These are phyloP conservation scores for Apiospora rasikravindrae DNA, from an alignment of 2,329 filamentous ascomycete genomes.

Conservation along the genomic window DNA sequence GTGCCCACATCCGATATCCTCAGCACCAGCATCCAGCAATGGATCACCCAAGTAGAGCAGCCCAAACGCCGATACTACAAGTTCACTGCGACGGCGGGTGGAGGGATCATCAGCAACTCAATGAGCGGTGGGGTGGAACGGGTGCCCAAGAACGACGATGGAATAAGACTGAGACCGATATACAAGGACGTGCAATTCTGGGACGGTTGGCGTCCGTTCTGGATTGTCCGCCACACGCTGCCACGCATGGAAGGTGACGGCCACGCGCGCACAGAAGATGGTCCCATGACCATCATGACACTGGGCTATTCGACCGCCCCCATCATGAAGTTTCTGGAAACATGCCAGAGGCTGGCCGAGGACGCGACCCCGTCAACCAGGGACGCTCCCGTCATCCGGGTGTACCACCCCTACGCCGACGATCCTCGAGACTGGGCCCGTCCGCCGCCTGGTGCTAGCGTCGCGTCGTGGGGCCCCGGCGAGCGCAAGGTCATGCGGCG, in stretches of 20 bases:
- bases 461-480: not conserved
- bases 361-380: not conserved
- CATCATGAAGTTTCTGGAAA: not conserved
- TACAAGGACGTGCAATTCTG: not conserved
- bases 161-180: not conserved
- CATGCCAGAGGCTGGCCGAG: not conserved
- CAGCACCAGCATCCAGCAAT: not conserved
- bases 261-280: too few species aligned
- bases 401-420: not conserved
- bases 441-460: not conserved
- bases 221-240: not conserved
- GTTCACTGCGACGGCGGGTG: not conserved
- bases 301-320: not conserved
- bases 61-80: not conserved
- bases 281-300: not conserved
- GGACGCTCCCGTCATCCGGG: too few species aligned
- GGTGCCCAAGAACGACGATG: not conserved
- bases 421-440: too few species aligned
- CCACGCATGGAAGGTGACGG: not conserved
- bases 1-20: not conserved
- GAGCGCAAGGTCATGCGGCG: not conserved
- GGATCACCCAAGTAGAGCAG: not conserved
- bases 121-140: not conserved
- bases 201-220: not conserved
- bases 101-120: fast-evolving